phyloP scores from a whole-genome alignment of 306 rosid genomes.

The Quercus dentata region DNA sequence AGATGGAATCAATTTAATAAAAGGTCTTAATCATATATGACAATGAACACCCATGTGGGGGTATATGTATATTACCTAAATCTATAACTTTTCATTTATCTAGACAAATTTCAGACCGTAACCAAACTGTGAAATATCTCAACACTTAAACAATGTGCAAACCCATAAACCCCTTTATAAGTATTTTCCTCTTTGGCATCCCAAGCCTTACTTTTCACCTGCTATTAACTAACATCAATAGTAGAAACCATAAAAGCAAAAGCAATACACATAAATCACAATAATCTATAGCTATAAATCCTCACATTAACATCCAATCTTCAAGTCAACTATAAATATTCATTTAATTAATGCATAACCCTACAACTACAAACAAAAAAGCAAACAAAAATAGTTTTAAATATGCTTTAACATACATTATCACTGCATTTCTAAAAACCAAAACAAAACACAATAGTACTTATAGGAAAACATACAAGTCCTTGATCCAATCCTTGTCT shows the following conservation, averaged over 20 bases:
- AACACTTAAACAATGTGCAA: too few relatives aligned
- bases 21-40: too few relatives aligned
- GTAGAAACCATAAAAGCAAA: neutral
- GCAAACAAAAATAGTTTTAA: too few relatives aligned
- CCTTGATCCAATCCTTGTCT: slow-evolving; percentile 83
- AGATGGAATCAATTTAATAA: too few relatives aligned
- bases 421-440: neutral
- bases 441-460: neutral
- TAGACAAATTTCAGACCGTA: too few relatives aligned
- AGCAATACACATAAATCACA: neutral
- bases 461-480: slow-evolving; percentile 42
- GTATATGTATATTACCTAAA: too few relatives aligned
- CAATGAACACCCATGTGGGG: too few relatives aligned
- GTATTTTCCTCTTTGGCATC: neutral
- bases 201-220: neutral
- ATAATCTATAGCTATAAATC: neutral
- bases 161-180: too few relatives aligned
- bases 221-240: neutral
- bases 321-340: neutral
- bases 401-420: neutral
- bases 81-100: too few relatives aligned
- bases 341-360: neutral
- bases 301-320: neutral
- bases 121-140: neutral
- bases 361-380: too few relatives aligned